These are phyloP conservation scores for Turritis glabra DNA, from an alignment of 345 rosid species.

Conservation along the genomic window DNA sequence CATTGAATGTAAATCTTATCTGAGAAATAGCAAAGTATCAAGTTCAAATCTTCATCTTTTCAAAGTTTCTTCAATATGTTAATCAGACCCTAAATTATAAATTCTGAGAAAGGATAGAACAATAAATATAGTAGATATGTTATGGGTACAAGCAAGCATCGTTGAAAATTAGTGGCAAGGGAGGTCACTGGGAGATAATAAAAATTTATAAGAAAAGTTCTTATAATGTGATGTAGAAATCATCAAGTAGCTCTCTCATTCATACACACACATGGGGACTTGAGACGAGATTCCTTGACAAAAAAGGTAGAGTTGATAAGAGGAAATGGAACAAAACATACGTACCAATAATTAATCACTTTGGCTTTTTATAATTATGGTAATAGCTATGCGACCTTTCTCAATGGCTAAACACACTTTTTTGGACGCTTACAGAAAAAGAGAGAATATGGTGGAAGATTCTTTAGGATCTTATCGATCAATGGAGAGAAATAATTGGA, in stretches of 20 bases:
- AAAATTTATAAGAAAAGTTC: not conserved
- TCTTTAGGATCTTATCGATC: slow-evolving; percentile 29
- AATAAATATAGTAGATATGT: not conserved
- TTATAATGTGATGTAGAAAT: not conserved
- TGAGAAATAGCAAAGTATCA: no score
- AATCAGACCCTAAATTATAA: not conserved
- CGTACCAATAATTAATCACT: slow-evolving; percentile 2
- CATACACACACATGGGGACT: not conserved
- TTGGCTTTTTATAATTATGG: slow-evolving; percentile 21
- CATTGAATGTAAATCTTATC: no score
- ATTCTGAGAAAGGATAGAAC: not conserved
- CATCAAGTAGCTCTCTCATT: not conserved
- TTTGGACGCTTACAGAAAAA: not conserved
- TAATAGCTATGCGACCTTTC: slow-evolving; percentile 13
- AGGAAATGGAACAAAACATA: not conserved
- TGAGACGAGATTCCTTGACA: slow-evolving; percentile 19
- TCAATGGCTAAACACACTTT: slow-evolving; percentile 2
- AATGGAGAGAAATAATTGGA: slow-evolving; percentile 21
- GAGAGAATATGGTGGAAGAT: slow-evolving; percentile 29
- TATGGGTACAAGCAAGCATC: slow-evolving; percentile 4
- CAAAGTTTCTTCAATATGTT: no score
- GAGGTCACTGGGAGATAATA: not conserved
- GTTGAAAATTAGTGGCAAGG: not conserved
- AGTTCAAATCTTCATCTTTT: no score
- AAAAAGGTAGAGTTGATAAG: not conserved